Evolutionary conservation across 106 monocot species (phyloP), one percentile per base, ranked within the genome.

Genomic region (Allium cepa): DNA sequence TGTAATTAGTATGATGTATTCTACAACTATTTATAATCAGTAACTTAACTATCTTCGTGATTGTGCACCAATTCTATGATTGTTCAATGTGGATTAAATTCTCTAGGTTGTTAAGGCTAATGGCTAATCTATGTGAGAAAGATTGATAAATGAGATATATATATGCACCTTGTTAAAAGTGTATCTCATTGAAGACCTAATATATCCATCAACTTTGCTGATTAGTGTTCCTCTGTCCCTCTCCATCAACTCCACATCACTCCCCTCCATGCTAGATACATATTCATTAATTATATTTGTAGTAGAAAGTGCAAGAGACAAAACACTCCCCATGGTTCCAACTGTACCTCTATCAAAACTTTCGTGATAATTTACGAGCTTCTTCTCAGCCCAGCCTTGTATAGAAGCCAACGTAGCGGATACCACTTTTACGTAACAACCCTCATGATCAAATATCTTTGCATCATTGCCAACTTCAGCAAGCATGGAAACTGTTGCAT

Each of bases 301-400:
- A 0, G 87, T 58, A 1, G 82, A 65, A 4, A 87, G 70, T 4
- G 87, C 87, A 11, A 87, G 62, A 0, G 63, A 63, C 27, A 87
- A 66, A 9, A 80, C 49, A 28, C 68, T 70, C 16, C 72, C 87
- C 87, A 87, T 83, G 67, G 66, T 60, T 9, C 46, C 66, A 26
- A 70, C 67, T 3, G 62, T 61, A 8, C 77, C 71, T 22, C 61
- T 79, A 46, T 77, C 80, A 55, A 77, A 87, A 28, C 71, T 62
- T 10, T 87, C 87, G 3, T 87, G 87, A 77, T 87, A 87, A 66
- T 83, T 77, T 11, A 87, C 16, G 16, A 83, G 51, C 36, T 73
- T 64, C 59, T 79, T 83, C 79, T 87, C 87, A 22, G 79, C 75
- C 87, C 87, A 87, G 9, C 59, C 74, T 63, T 80, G 82, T 74